phyloP scores from a whole-genome alignment of 2,329 filamentous ascomycete species.

The Fusarium decemcellulare region DNA sequence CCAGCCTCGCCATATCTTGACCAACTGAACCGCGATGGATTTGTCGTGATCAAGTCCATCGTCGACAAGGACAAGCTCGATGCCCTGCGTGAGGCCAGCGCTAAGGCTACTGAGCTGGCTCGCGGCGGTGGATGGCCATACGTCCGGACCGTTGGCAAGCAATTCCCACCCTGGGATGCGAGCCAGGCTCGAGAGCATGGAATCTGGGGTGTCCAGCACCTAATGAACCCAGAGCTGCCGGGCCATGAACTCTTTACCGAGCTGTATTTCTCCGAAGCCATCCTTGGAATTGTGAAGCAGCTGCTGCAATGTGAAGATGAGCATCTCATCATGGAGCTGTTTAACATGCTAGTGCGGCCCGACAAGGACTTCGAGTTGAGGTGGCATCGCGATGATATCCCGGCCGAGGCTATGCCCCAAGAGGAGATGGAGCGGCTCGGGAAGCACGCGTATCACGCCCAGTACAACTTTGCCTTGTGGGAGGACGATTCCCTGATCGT shows the following conservation, averaged over 20 bases:
- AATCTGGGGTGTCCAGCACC: slow-evolving; percentile 92
- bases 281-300: slow-evolving; percentile 75
- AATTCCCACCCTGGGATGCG: slow-evolving; percentile 89
- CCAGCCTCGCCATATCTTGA: slow-evolving; percentile 50
- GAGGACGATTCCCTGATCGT: slow-evolving; percentile 82
- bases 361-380: slow-evolving; percentile 79
- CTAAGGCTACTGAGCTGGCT: slow-evolving; percentile 70
- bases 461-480: slow-evolving; percentile 89
- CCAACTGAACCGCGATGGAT: slow-evolving; percentile 79
- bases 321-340: slow-evolving; percentile 86
- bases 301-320: slow-evolving; percentile 72
- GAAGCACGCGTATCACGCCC: slow-evolving; percentile 79
- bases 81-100: slow-evolving; percentile 72
- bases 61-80: slow-evolving; percentile 70
- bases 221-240: slow-evolving; percentile 81
- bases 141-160: slow-evolving; percentile 88
- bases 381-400: slow-evolving; percentile 91
- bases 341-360: slow-evolving; percentile 87
- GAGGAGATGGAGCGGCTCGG: slow-evolving; percentile 76
- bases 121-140: slow-evolving; percentile 83
- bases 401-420: slow-evolving; percentile 72
- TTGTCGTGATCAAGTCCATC: slow-evolving; percentile 78
- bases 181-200: slow-evolving; percentile 68
- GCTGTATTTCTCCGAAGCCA: slow-evolving; percentile 78
- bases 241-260: slow-evolving; percentile 73